Conservation (phyloP, 2,329 filamentous ascomycete species). For the Orbilia blumenaviensis region DNA sequence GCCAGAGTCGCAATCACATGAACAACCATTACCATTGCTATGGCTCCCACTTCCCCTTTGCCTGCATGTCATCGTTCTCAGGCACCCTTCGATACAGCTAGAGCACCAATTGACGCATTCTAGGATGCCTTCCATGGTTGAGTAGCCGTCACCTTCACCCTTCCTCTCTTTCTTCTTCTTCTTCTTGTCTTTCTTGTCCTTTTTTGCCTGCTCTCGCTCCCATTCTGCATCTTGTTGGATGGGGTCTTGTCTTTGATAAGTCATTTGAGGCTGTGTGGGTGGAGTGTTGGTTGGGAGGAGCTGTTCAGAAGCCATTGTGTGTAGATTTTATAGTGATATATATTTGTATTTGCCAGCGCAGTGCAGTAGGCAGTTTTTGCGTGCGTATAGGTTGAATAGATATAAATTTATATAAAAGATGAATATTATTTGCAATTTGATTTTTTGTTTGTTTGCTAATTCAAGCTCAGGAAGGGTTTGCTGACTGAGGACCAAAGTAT, state of each 20-base stretch:
- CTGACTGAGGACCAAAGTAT: too few relatives aligned
- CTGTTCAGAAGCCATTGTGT: not conserved
- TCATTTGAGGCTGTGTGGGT: constrained; percentile 1
- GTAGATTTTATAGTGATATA: not conserved
- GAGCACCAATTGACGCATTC: not conserved
- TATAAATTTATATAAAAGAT: too few relatives aligned
- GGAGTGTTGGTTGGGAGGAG: not conserved
- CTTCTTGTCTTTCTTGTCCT: not conserved
- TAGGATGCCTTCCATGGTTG: not conserved
- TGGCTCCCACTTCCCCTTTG: not conserved
- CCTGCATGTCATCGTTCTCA: not conserved
- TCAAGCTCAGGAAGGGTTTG: too few relatives aligned
- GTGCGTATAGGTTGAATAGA: too few relatives aligned
- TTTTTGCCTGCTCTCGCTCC: not conserved
- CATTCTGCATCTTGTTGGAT: not conserved
- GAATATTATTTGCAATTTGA: too few relatives aligned
- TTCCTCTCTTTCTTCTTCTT: not conserved
- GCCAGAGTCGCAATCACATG: not conserved
- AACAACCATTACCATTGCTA: not conserved
- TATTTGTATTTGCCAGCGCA: too few relatives aligned
- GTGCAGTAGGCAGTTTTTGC: too few relatives aligned
- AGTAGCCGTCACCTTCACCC: not conserved
- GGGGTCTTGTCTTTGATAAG: constrained; percentile 19
- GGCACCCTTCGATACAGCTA: not conserved
- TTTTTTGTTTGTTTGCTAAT: too few relatives aligned